These are phyloP conservation scores for Hansfordia pulvinata DNA, from an alignment of 2,329 filamentous ascomycete species.

Conservation along the genomic window DNA sequence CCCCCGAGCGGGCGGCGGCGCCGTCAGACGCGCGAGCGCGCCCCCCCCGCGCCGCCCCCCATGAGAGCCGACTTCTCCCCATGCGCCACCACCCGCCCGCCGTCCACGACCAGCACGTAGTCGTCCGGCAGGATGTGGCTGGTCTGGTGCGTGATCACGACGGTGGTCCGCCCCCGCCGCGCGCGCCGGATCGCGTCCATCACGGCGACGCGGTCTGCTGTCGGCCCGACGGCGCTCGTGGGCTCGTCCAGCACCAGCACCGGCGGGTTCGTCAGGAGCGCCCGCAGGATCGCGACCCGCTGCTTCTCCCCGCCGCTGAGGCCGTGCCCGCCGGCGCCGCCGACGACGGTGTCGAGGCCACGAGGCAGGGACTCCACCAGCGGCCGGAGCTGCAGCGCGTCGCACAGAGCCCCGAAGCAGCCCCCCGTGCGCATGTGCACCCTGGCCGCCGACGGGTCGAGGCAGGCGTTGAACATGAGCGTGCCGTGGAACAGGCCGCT, in stretches of 20 bases:
- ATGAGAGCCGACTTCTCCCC: constrained; percentile 49
- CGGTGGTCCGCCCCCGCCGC: constrained; percentile 72
- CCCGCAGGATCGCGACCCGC: constrained; percentile 66
- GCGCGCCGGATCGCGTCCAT: constrained; percentile 66
- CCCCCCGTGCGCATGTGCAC: too few species aligned
- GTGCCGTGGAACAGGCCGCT: constrained; percentile 73
- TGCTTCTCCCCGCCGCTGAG: constrained; percentile 82
- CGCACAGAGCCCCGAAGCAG: constrained; percentile 49
- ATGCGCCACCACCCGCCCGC: constrained; percentile 52
- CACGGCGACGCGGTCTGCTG: constrained; percentile 53
- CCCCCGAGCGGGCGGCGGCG: constrained; percentile 5
- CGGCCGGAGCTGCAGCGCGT: constrained; percentile 54
- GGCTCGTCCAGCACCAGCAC: constrained; percentile 81
- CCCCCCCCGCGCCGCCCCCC: constrained; percentile 24
- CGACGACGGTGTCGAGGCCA: constrained; percentile 60
- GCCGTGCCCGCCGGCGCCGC: constrained; percentile 51
- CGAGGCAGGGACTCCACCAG: constrained; percentile 54
- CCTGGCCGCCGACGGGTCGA: constrained; percentile 47
- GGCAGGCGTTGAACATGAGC: constrained; percentile 62
- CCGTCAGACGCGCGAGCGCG: constrained; percentile 29
- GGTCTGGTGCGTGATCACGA: constrained; percentile 87
- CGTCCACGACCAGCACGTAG: constrained; percentile 68
- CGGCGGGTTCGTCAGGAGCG: constrained; percentile 61
- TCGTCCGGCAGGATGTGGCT: constrained; percentile 60
- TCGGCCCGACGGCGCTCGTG: constrained; percentile 75